Evolutionary conservation across 2,329 filamentous ascomycete species (phyloP).

Genomic region (Phialophora expanda): DNA sequence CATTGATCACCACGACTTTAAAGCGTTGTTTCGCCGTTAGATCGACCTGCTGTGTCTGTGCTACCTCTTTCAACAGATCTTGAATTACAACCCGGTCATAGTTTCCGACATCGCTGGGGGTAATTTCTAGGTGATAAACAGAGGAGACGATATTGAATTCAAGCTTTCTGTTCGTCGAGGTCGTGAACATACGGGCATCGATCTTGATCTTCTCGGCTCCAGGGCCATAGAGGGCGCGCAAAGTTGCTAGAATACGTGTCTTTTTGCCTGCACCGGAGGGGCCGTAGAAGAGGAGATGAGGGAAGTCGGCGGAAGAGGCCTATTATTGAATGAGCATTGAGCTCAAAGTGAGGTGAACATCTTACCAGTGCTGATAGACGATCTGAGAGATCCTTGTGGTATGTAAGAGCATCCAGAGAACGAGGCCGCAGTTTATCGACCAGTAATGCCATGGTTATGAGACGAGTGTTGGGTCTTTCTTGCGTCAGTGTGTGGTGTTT

Average conservation of each 20-base stretch:
- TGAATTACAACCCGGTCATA: constrained; percentile 96
- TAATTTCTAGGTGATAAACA: constrained; percentile 97
- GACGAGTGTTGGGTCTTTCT: not conserved
- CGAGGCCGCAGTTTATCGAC: constrained; percentile 67
- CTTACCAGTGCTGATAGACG: constrained; percentile 83
- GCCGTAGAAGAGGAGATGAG: constrained; percentile 94
- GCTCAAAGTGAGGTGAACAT: constrained; percentile 20
- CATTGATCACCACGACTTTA: constrained; percentile 99
- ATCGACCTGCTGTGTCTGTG: constrained; percentile 99
- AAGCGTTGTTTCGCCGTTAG: constrained; percentile 86
- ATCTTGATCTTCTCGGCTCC: constrained; percentile 99
- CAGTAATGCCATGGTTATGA: constrained; percentile 62
- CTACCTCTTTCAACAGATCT: constrained; percentile 94
- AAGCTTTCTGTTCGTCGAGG: constrained; percentile 86
- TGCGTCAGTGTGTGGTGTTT: not conserved
- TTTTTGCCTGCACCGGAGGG: constrained; percentile 98
- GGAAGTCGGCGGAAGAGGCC: constrained; percentile 97
- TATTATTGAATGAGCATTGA: constrained; percentile 47
- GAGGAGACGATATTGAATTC: constrained; percentile 99
- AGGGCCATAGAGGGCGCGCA: constrained; percentile 92
- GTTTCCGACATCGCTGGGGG: constrained; percentile 92
- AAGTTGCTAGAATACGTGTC: constrained; percentile 90
- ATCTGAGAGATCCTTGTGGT: constrained; percentile 86
- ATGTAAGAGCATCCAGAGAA: constrained; percentile 68
- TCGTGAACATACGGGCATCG: constrained; percentile 95